Conservation (phyloP, 345 rosid species). For the Salix caprea region DNA sequence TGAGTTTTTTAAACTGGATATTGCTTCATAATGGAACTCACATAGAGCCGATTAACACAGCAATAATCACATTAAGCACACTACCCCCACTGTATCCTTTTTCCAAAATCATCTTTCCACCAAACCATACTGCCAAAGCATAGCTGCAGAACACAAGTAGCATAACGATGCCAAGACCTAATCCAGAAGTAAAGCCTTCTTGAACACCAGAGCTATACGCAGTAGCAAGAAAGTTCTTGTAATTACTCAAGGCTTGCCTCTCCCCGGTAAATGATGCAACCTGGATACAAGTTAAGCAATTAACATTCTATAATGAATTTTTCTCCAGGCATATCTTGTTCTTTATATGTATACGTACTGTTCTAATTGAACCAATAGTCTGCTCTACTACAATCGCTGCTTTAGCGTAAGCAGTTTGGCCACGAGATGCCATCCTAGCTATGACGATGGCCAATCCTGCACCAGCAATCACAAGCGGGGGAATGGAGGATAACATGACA, state of each 20-base stretch:
- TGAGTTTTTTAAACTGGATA: background rate
- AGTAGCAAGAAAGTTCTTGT: constrained; percentile 43
- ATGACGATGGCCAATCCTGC: constrained; percentile 47
- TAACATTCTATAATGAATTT: background rate
- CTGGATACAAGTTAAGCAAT: constrained; percentile 20
- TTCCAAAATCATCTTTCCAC: constrained; percentile 54
- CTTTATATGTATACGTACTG: constrained; percentile 40
- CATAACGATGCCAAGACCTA: constrained; percentile 42
- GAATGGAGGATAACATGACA: constrained; percentile 65
- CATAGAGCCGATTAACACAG: constrained; percentile 66
- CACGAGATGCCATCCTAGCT: constrained; percentile 57
- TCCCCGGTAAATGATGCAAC: constrained; percentile 75
- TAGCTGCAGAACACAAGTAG: constrained; percentile 42
- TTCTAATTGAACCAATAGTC: constrained; percentile 79
- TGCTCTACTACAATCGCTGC: constrained; percentile 83
- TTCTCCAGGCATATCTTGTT: background rate
- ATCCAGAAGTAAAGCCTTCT: constrained; percentile 57
- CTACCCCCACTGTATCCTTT: constrained; percentile 58
- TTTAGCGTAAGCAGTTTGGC: constrained; percentile 76
- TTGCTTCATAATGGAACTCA: constrained; percentile 25
- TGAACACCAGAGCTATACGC: constrained; percentile 49
- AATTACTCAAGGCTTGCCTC: constrained; percentile 45
- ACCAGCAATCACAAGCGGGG: constrained; percentile 63
- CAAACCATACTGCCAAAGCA: constrained; percentile 58
- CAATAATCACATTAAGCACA: constrained; percentile 49